Conservation (phyloP, 345 rosid genomes). For the Populus alba region DNA sequence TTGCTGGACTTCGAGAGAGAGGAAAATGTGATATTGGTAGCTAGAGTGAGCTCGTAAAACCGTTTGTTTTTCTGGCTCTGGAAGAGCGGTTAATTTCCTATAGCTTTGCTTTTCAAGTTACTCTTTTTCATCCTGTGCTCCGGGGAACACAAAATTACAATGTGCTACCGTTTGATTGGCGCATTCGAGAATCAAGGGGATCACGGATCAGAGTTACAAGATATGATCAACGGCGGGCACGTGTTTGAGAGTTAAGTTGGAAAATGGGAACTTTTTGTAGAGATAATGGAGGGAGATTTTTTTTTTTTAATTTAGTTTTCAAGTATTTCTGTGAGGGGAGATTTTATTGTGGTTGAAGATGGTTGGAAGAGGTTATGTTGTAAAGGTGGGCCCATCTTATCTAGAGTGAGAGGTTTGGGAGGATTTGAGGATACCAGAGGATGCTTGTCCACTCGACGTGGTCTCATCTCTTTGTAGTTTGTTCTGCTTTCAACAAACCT, state of each 20-base stretch:
- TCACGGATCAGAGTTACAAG: background rate
- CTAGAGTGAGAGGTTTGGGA: conserved; percentile 27
- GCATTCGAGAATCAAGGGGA: background rate
- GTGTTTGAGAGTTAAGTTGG: background rate
- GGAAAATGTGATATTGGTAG: conserved; percentile 13
- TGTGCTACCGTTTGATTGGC: background rate
- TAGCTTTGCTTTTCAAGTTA: background rate
- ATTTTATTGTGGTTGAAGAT: background rate
- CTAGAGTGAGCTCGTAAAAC: conserved; percentile 22
- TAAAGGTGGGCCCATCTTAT: conserved; percentile 35
- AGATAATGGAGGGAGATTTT: background rate
- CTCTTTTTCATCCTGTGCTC: background rate
- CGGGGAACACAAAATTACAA: background rate
- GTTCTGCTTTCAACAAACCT: background rate
- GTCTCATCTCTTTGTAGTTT: conserved; percentile 5
- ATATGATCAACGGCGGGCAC: background rate
- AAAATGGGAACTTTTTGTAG: background rate
- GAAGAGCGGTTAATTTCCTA: background rate
- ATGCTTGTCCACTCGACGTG: conserved; percentile 27
- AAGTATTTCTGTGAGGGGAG: background rate
- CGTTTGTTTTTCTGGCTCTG: conserved; percentile 7
- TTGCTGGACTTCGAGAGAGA: conserved; percentile 16
- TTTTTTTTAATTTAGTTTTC: background rate
- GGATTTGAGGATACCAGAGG: background rate
- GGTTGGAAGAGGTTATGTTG: background rate